Evolutionary conservation across 1,284 basidiomycete genomes (phyloP).

Genomic region (Fomitiporia mediterranea): DNA sequence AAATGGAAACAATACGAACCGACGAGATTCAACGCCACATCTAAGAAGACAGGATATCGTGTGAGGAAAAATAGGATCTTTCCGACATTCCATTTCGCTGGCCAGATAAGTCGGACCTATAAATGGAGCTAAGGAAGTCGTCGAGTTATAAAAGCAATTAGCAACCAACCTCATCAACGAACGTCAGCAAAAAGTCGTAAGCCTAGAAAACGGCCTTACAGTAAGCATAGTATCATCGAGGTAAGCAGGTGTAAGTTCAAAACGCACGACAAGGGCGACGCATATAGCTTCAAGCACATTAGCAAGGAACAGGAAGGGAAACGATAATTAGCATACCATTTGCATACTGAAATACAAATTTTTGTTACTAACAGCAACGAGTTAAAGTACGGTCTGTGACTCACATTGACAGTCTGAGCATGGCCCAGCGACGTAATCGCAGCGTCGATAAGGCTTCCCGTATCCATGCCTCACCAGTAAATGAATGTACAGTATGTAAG

Average conservation of each 20-base stretch:
- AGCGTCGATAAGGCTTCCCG: neutral
- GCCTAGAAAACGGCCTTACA: neutral
- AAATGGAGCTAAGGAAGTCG: neutral
- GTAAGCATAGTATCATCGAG: neutral
- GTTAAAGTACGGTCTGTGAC: neutral
- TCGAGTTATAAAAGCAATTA: neutral
- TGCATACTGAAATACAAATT: conserved; percentile 7
- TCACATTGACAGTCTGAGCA: conserved; percentile 5
- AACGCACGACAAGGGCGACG: conserved; percentile 1
- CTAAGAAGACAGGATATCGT: conserved; percentile 11
- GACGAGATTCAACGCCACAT: neutral
- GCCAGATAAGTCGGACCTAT: conserved; percentile 15
- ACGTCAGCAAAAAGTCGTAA: conserved; percentile 3
- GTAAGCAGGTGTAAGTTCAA: too few relatives aligned
- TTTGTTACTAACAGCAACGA: neutral
- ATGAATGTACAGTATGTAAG: too few relatives aligned
- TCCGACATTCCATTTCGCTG: conserved; percentile 10
- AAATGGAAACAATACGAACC: conserved; percentile 3
- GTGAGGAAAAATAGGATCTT: conserved; percentile 14
- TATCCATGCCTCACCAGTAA: neutral
- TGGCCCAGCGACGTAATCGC: conserved; percentile 3
- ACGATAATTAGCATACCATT: neutral
- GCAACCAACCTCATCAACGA: conserved; percentile 11
- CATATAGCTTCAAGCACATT: neutral
- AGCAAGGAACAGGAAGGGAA: neutral